phyloP scores from a whole-genome alignment of 2,329 filamentous ascomycete genomes.

The Colletotrichum plurivorum region DNA sequence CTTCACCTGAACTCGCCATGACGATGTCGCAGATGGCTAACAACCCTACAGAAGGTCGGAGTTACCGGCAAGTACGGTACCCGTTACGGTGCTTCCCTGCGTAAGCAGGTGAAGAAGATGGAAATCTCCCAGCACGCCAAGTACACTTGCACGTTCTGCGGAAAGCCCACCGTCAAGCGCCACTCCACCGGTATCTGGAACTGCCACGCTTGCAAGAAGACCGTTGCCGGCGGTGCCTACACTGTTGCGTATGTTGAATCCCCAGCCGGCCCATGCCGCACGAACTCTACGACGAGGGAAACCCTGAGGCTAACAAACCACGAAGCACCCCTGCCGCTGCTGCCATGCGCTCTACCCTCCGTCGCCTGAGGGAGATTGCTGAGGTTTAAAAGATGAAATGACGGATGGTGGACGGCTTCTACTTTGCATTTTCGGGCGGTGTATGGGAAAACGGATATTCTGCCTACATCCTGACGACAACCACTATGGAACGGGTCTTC shows the following conservation, averaged over 20 bases:
- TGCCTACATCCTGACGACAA: conserved; percentile 59
- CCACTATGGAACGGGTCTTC: conserved; percentile 51
- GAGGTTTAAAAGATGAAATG: conserved; percentile 78
- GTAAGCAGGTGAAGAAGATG: conserved; percentile 98
- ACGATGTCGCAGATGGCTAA: conserved; percentile 31
- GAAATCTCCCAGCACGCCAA: conserved; percentile 98
- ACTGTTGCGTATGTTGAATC: conserved; percentile 86
- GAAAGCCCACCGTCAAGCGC: conserved; percentile 94
- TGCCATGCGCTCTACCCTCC: conserved; percentile 95
- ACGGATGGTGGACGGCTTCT: conserved; percentile 51
- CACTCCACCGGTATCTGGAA: conserved; percentile 96
- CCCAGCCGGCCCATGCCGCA: background rate
- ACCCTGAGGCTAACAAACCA: conserved; percentile 46
- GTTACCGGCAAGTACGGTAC: conserved; percentile 98
- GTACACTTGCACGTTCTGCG: conserved; percentile 98
- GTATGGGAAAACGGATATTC: conserved; percentile 60
- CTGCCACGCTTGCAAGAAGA: conserved; percentile 96
- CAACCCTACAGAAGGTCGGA: conserved; percentile 83
- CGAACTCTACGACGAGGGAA: background rate
- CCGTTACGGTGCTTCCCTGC: conserved; percentile 98
- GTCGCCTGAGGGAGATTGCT: conserved; percentile 96
- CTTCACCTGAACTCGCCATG: background rate
- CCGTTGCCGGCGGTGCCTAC: conserved; percentile 90
- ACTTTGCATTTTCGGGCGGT: conserved; percentile 64
- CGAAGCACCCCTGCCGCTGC: conserved; percentile 90